Evolutionary conservation across 2,329 filamentous ascomycete species (phyloP), one percentile per base, ranked within the genome.

Genomic region (Fusarium robinianum): DNA sequence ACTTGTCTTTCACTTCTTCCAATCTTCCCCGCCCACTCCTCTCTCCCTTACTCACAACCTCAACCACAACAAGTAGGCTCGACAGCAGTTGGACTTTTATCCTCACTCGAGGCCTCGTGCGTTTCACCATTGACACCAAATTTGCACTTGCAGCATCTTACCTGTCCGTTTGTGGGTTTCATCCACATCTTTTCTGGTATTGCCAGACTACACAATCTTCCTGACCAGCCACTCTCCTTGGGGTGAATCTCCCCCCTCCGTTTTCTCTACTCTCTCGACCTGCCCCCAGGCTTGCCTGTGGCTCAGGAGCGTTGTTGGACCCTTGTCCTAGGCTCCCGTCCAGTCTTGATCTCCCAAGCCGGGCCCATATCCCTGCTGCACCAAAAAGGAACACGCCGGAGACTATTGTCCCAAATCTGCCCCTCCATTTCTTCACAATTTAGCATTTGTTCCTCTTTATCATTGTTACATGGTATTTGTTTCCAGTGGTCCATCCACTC

Each of bases 281-380:
- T 45, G 15, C 19, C n/a, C n/a, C n/a, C n/a, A n/a, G n/a, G n/a
- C 31, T 26, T 29, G 22, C 11, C 26, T 35, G 27, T 40, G 44
- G 33, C 32, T 26, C 34, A 32, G 21, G 14, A 30, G 36, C 18
- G 11, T 36, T 21, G 18, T 29, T 29, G 43, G 37, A 53, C 41
- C 42, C 41, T 43, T 49, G 46, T 41, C 31, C 30, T 16, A 29
- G 37, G 25, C 45, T 40, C 27, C 16, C 27, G 25, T 32, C 22
- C 17, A 27, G n/a, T 15, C 32, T 35, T 21, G 17, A 23, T 14
- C 10, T 57, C 47, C 41, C 30, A 60, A 37, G 31, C 41, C 35
- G 42, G 44, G 36, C 29, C 32, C 31, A 35, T 49, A 52, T 58
- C 53, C 53, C 52, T 53, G 58, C 46, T 58, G 24, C 52, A 39